Evolutionary conservation across 2,329 filamentous ascomycete genomes (phyloP).

Genomic region (Colletotrichum tropicicola): DNA sequence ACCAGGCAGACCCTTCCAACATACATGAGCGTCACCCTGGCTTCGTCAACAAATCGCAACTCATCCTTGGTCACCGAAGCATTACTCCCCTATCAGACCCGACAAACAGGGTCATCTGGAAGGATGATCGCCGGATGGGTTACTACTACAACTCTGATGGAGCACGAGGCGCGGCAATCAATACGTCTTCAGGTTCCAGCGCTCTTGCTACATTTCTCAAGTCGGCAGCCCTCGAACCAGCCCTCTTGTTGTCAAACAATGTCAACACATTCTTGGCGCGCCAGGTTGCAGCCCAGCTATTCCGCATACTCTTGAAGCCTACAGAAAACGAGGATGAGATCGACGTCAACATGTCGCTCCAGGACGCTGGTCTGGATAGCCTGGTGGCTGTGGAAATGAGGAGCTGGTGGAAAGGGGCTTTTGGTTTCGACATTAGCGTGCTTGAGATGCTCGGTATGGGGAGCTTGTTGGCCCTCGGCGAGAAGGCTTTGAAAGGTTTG

Average conservation of each 20-base stretch:
- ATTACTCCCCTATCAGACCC: conserved; percentile 19
- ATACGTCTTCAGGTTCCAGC: conserved; percentile 35
- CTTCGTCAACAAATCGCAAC: conserved; percentile 29
- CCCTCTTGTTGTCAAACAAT: background rate
- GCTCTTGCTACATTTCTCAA: background rate
- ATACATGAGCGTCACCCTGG: background rate
- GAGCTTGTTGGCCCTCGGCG: conserved; percentile 24
- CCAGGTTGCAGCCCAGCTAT: conserved; percentile 31
- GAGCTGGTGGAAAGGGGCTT: conserved; percentile 33
- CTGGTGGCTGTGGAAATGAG: conserved; percentile 35
- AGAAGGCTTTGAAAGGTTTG: conserved; percentile 6
- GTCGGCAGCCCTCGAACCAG: background rate
- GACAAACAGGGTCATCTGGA: conserved; percentile 30
- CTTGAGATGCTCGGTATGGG: conserved; percentile 32
- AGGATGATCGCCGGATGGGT: conserved; percentile 35
- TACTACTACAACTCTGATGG: conserved; percentile 31
- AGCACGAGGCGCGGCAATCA: background rate
- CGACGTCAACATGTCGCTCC: background rate
- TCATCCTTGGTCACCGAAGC: conserved; percentile 15
- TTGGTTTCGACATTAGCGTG: conserved; percentile 33
- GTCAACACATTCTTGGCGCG: background rate
- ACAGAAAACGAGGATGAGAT: conserved; percentile 31
- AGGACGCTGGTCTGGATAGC: conserved; percentile 33
- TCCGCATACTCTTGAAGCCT: conserved; percentile 30
- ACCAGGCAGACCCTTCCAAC: accelerated